phyloP scores from a whole-genome alignment of 2,329 filamentous ascomycete genomes.

The Alternaria conjuncta region DNA sequence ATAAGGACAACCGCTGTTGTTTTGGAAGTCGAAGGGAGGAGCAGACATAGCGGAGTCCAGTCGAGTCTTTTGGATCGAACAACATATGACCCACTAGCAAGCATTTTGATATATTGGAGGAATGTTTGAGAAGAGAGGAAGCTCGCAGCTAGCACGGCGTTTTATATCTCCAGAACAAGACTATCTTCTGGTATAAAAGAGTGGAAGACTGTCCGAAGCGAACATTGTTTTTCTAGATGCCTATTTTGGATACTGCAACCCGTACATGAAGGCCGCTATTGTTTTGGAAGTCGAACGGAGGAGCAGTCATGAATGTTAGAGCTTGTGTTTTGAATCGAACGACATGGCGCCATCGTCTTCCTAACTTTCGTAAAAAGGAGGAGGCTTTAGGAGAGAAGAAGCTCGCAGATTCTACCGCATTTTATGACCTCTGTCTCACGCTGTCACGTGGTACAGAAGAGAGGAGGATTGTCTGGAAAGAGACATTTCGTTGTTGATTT shows the following conservation, averaged over 20 bases:
- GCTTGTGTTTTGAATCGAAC: neutral
- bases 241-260: neutral
- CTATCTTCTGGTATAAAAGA: neutral
- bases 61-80: neutral
- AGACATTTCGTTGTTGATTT: neutral
- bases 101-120: neutral
- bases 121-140: neutral
- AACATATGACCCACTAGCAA: too few relatives aligned
- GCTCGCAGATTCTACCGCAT: accelerated
- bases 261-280: neutral
- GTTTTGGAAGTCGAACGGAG: neutral
- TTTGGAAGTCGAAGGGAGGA: neutral
- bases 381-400: neutral
- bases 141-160: neutral
- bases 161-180: neutral
- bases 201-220: neutral
- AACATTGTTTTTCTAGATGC: too few relatives aligned
- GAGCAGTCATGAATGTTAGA: neutral
- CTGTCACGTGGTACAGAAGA: neutral
- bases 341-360: neutral
- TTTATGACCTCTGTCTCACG: accelerated
- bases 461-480: neutral
- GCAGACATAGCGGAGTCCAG: too few relatives aligned
- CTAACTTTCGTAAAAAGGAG: neutral
- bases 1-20: accelerated